Evolutionary conservation across 176 grass and related monocot genomes (phyloP), one percentile per base, ranked within the genome.

Genomic region (Poa annua): DNA sequence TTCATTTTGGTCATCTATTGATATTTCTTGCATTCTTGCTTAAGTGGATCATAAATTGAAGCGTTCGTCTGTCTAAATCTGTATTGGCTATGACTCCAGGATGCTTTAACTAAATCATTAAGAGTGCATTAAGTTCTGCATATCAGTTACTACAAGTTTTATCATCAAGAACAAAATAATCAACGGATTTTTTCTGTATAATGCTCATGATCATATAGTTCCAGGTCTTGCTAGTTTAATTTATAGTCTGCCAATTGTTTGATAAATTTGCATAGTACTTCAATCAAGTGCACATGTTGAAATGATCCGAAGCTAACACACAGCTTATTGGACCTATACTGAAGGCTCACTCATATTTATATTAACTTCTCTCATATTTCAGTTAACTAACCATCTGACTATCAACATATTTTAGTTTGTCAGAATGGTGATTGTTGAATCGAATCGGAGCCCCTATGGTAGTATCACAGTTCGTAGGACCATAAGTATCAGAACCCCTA

Each of bases 101-200:
- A 64, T 74, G 55, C 61, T 64, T 72, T 7, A 54, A 32, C 15
- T 64, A 65, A 7, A n/a, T 61, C 38, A 54, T 61, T 70, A 39
- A 63, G 53, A 21, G 17, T 62, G 29, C 21, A 34, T 26, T 39
- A 7, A 20, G 59, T 24, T 33, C 21, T 78, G 25, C 22, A 24
- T 52, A 32, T 29, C 5, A 22, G 64, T 16, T 24, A n/a, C n/a
- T n/a, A n/a, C n/a, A 12, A 45, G 7, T 0, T 44, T 10, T 81
- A 47, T 34, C 17, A 17, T 25, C 17, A 36, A 22, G 6, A 25
- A 19, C 17, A 59, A 17, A 59, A 19, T 70, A 8, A 2, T 33
- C 22, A 20, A n/a, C 29, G 17, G 13, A 66, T 86, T 81, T 36
- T 36, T 7, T 56, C 25, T 63, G 4, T 88, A 82, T 82, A n/a